A percentile compares a stretch with the other conserved stretches of the same genome.
Evolutionary conservation across 176 grass and related monocot genomes (phyloP).

Genomic region (Phoenix roebelenii): DNA sequence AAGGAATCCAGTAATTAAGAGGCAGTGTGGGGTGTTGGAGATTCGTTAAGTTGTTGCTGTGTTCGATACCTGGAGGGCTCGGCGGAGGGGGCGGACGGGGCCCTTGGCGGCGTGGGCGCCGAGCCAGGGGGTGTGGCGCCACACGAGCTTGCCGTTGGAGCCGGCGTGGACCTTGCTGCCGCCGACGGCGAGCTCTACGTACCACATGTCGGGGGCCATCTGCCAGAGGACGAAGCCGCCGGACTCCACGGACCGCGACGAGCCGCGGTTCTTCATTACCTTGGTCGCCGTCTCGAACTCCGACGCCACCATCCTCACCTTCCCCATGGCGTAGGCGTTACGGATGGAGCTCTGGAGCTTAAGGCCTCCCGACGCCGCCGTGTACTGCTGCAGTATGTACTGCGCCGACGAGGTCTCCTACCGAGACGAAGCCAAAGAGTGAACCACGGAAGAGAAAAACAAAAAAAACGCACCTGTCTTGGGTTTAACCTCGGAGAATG

Average conservation of each 20-base stretch:
- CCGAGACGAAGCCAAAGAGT: background rate
- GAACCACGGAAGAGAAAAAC: no score
- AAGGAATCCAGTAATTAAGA: background rate
- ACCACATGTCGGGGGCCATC: slow-evolving; percentile 93
- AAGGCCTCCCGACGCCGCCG: slow-evolving; percentile 60
- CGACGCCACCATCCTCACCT: slow-evolving; percentile 80
- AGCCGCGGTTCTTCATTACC: slow-evolving; percentile 55
- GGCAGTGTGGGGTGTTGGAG: background rate
- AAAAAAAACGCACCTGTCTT: no score
- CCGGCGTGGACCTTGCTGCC: slow-evolving; percentile 83
- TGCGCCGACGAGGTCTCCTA: slow-evolving; percentile 81
- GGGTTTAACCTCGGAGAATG: no score
- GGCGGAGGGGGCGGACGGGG: slow-evolving; percentile 73
- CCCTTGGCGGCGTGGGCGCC: slow-evolving; percentile 87
- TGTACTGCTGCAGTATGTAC: slow-evolving; percentile 95
- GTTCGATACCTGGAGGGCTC: slow-evolving; percentile 64
- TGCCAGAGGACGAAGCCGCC: slow-evolving; percentile 92
- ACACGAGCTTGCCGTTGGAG: slow-evolving; percentile 77
- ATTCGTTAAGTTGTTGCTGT: background rate
- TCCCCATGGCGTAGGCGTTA: slow-evolving; percentile 82
- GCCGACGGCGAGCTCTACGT: slow-evolving; percentile 86
- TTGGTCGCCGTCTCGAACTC: slow-evolving; percentile 73
- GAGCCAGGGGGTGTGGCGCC: slow-evolving; percentile 96
- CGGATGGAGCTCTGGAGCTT: slow-evolving; percentile 55
- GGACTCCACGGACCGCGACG: slow-evolving; percentile 43